phyloP scores from a whole-genome alignment of 495 filamentous ascomycete species.

The Xanthoparmelia taractica region DNA sequence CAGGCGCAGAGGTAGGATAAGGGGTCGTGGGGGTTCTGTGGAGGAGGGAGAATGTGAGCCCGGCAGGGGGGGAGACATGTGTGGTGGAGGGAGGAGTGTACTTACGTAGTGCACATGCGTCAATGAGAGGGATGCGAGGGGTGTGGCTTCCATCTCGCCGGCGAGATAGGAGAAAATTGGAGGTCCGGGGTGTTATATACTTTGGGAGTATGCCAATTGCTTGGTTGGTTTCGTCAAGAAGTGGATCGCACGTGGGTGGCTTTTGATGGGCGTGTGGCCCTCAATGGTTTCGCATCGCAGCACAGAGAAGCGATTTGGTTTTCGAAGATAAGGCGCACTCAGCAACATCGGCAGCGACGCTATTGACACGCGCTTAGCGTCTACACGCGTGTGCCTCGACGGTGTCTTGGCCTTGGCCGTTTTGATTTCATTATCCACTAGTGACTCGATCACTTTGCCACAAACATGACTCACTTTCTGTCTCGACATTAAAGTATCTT shows the following conservation, averaged over 20 bases:
- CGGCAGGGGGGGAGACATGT: slow-evolving; percentile 45
- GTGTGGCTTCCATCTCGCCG: slow-evolving; percentile 53
- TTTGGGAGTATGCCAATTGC: not conserved
- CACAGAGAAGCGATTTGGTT: too few relatives aligned
- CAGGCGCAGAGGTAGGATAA: slow-evolving; percentile 83
- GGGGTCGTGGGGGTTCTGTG: slow-evolving; percentile 78
- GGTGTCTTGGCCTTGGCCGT: not conserved
- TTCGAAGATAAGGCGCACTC: not conserved
- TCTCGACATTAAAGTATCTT: not conserved
- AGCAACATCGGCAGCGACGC: not conserved
- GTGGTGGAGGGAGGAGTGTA: slow-evolving; percentile 59
- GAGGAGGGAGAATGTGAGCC: not conserved
- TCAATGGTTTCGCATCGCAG: not conserved
- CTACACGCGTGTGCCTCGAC: not conserved
- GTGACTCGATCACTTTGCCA: too few relatives aligned
- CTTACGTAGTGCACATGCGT: slow-evolving; percentile 3
- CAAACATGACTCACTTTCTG: not conserved
- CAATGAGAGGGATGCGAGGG: slow-evolving; percentile 47
- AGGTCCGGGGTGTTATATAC: not conserved
- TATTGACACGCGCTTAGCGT: not conserved
- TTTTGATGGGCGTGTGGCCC: not conserved
- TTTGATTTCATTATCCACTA: too few relatives aligned
- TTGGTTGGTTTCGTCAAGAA: too few relatives aligned
- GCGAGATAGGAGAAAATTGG: not conserved
- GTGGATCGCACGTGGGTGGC: not conserved